These are phyloP conservation scores for Ceratobasidium sp. DNA, from an alignment of 1,284 basidiomycete genomes.

Conservation along the genomic window DNA sequence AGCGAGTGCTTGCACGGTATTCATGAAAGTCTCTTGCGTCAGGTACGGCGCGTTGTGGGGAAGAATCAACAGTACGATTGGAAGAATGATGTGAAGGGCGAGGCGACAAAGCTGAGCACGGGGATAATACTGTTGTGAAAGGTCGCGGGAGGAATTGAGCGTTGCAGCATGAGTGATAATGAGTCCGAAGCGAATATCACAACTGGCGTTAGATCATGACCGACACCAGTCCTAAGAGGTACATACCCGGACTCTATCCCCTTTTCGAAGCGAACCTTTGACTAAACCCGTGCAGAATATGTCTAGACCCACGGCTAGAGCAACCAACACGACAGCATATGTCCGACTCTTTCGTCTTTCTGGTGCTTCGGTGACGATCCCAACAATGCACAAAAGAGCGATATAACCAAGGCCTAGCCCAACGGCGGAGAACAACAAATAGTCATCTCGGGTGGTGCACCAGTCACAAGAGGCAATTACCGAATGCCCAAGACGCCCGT, in stretches of 20 bases:
- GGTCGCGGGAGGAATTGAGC: too few relatives aligned
- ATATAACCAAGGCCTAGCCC: slow-evolving; percentile 28
- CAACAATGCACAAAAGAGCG: slow-evolving; percentile 7
- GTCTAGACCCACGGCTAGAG: slow-evolving; percentile 9
- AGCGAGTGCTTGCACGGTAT: slow-evolving; percentile 32
- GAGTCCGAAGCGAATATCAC: too few relatives aligned
- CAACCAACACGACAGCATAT: slow-evolving; percentile 3
- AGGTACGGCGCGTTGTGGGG: slow-evolving; percentile 27
- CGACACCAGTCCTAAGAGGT: neutral
- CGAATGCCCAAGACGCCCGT: slow-evolving; percentile 28
- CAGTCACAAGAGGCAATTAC: slow-evolving; percentile 23
- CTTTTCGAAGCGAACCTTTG: slow-evolving; percentile 8
- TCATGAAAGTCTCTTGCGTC: slow-evolving; percentile 33
- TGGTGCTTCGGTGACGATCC: slow-evolving; percentile 28
- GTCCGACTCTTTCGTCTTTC: slow-evolving; percentile 31
- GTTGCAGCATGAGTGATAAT: too few relatives aligned
- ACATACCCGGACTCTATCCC: slow-evolving; percentile 12
- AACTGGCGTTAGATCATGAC: too few relatives aligned
- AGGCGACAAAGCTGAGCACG: slow-evolving; percentile 24
- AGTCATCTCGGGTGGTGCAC: slow-evolving; percentile 31
- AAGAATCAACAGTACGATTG: slow-evolving; percentile 10
- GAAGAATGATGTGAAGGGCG: slow-evolving; percentile 6
- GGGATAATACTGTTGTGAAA: slow-evolving; percentile 4
- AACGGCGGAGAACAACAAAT: slow-evolving; percentile 26
- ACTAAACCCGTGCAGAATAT: slow-evolving; percentile 24